Evolutionary conservation across 1,139 yeast species (phyloP).

Genomic region (Zhuliangozyma parablackwelliae): DNA sequence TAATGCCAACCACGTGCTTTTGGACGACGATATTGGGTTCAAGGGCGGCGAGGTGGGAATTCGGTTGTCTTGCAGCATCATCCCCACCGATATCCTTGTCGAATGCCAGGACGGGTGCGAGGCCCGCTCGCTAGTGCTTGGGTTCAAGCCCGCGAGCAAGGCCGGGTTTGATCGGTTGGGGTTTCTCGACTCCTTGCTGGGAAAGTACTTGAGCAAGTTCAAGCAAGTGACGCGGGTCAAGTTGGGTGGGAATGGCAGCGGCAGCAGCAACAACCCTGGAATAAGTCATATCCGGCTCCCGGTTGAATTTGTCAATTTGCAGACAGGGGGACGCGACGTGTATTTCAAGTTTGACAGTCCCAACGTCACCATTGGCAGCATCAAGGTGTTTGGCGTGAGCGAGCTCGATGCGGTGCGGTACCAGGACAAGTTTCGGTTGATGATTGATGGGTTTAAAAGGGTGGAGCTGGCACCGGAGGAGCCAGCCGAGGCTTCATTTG

Average conservation of each 20-base stretch:
- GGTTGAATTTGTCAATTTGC: slow-evolving; percentile 28
- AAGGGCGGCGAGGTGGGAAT: slow-evolving; percentile 37
- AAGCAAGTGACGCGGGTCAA: slow-evolving; percentile 1
- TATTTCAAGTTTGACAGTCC: slow-evolving; percentile 25
- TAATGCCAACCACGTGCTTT: slow-evolving; percentile 38
- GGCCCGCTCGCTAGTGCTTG: slow-evolving; percentile 18
- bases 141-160: slow-evolving; percentile 24
- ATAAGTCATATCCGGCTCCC: slow-evolving; percentile 35
- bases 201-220: slow-evolving; percentile 1
- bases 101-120: slow-evolving; percentile 13
- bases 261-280: too few relatives aligned
- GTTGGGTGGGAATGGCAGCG: slow-evolving; percentile 18
- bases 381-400: slow-evolving; percentile 38
- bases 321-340: slow-evolving; percentile 30
- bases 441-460: slow-evolving; percentile 16
- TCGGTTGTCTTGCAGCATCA: slow-evolving; percentile 27
- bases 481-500: too few relatives aligned
- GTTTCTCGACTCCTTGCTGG: too few relatives aligned
- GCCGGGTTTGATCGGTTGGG: slow-evolving; percentile 6
- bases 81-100: slow-evolving; percentile 34
- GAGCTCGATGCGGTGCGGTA: slow-evolving; percentile 28
- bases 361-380: slow-evolving; percentile 12
- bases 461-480: slow-evolving; percentile 9
- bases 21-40: slow-evolving; percentile 36
- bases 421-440: slow-evolving; percentile 19